phyloP scores from a whole-genome alignment of 2,329 filamentous ascomycete genomes.

The Stemphylium lycopersici region DNA sequence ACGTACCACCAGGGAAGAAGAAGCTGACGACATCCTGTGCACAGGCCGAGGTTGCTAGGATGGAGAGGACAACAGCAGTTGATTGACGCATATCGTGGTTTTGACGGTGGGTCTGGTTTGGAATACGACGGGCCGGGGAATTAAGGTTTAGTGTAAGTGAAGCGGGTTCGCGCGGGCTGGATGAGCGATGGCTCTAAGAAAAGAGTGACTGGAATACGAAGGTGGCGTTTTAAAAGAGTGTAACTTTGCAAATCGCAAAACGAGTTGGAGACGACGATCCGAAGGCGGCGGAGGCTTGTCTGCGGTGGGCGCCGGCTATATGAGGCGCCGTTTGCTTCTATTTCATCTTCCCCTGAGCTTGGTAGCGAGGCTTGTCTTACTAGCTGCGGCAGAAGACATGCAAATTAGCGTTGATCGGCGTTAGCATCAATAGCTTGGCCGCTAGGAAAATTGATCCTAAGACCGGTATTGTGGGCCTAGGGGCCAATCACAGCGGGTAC shows the following conservation, averaged over 20 bases:
- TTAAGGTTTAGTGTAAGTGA: constrained; percentile 4
- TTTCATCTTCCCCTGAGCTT: constrained; percentile 13
- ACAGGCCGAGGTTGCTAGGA: constrained; percentile 25
- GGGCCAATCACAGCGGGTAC: background rate
- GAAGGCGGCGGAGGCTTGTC: background rate
- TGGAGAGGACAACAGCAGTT: constrained; percentile 20
- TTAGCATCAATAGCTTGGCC: constrained; percentile 2
- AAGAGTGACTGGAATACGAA: constrained; percentile 6
- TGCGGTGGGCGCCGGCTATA: constrained; percentile 4
- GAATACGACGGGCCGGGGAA: constrained; percentile 2
- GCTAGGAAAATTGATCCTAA: constrained; percentile 2
- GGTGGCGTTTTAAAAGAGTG: constrained; percentile 8
- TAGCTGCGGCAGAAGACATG: constrained; percentile 7
- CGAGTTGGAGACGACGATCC: constrained; percentile 1
- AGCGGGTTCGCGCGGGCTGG: background rate
- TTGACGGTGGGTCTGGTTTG: background rate
- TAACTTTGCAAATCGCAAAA: constrained; percentile 3
- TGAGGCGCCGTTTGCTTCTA: constrained; percentile 10
- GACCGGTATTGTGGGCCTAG: background rate
- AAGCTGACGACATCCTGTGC: constrained; percentile 27
- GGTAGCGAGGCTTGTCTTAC: constrained; percentile 12
- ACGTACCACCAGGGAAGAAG: constrained; percentile 32
- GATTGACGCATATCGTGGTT: constrained; percentile 30
- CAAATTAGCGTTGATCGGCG: constrained; percentile 9
- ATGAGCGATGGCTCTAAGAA: background rate